Percentiles rank a stretch among this genome's conserved stretches.
phyloP scores from a whole-genome alignment of 1,284 basidiomycete species.

The Tilletia setariae region DNA sequence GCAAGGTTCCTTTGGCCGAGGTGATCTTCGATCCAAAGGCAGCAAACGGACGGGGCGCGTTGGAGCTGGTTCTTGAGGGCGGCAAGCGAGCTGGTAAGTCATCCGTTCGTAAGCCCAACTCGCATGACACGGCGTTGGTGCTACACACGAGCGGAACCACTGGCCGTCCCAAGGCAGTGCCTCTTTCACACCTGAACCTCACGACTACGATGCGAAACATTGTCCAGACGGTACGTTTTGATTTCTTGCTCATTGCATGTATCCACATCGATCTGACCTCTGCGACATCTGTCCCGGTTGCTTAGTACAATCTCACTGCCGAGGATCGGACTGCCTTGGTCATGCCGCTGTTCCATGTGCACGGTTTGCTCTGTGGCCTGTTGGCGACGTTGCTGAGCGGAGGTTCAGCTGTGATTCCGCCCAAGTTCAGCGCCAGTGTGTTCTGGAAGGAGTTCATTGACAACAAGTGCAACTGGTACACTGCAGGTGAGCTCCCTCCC shows the following conservation, averaged over 20 bases:
- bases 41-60: conserved; percentile 22
- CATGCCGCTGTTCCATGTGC: conserved; percentile 70
- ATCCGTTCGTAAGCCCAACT: conserved; percentile 27
- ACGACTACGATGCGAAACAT: conserved; percentile 63
- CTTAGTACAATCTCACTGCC: conserved; percentile 60
- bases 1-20: conserved; percentile 46
- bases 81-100: conserved; percentile 22
- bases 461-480: conserved; percentile 46
- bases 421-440: conserved; percentile 62
- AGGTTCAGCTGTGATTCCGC: conserved; percentile 64
- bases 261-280: no score
- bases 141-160: conserved; percentile 66
- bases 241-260: background rate
- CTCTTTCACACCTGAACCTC: conserved; percentile 64
- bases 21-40: conserved; percentile 40
- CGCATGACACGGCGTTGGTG: conserved; percentile 59
- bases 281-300: background rate
- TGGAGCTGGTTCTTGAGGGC: conserved; percentile 31
- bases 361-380: conserved; percentile 66
- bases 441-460: conserved; percentile 63
- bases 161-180: conserved; percentile 61
- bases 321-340: conserved; percentile 60
- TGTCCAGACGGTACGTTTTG: conserved; percentile 26
- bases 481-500: conserved; percentile 23
- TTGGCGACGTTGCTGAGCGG: conserved; percentile 64